These are phyloP conservation scores for Hanseniaspora uvarum DNA, from an alignment of 1,139 yeast genomes.

Conservation along the genomic window DNA sequence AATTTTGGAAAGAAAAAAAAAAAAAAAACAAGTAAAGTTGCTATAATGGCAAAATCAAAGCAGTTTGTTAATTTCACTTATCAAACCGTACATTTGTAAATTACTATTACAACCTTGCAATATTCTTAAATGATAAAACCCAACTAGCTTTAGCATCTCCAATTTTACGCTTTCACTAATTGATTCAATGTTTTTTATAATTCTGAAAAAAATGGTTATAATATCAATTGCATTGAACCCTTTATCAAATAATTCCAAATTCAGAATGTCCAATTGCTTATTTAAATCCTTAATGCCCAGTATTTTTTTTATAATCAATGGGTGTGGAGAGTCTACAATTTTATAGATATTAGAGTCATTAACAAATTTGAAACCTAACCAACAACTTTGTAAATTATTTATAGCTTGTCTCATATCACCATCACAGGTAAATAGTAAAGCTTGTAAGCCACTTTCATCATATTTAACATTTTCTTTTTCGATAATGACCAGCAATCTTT, in stretches of 20 bases:
- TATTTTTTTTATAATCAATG: constrained; percentile 71
- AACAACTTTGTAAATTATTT: constrained; percentile 86
- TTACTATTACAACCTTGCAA: constrained; percentile 87
- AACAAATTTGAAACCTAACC: constrained; percentile 85
- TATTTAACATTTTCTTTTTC: constrained; percentile 49
- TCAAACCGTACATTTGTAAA: constrained; percentile 73
- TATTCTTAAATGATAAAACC: constrained; percentile 82
- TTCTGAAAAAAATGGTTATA: constrained; percentile 80
- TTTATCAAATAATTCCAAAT: constrained; percentile 60
- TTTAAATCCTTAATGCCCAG: constrained; percentile 54
- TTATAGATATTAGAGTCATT: constrained; percentile 86
- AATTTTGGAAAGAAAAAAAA: too few species aligned
- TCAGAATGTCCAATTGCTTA: constrained; percentile 55
- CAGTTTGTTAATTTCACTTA: constrained; percentile 44
- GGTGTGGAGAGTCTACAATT: constrained; percentile 95
- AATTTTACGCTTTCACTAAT: constrained; percentile 58
- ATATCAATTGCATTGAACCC: constrained; percentile 94
- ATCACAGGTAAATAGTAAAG: constrained; percentile 90
- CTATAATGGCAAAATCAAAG: too few species aligned
- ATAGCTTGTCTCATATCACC: constrained; percentile 99
- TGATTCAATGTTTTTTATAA: constrained; percentile 57
- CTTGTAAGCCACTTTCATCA: constrained; percentile 85
- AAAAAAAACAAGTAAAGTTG: too few species aligned
- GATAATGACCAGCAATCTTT: constrained; percentile 63
- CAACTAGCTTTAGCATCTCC: constrained; percentile 74